These are phyloP conservation scores for Chlorencoelia australis DNA, from an alignment of 2,329 filamentous ascomycete genomes.

Conservation along the genomic window DNA sequence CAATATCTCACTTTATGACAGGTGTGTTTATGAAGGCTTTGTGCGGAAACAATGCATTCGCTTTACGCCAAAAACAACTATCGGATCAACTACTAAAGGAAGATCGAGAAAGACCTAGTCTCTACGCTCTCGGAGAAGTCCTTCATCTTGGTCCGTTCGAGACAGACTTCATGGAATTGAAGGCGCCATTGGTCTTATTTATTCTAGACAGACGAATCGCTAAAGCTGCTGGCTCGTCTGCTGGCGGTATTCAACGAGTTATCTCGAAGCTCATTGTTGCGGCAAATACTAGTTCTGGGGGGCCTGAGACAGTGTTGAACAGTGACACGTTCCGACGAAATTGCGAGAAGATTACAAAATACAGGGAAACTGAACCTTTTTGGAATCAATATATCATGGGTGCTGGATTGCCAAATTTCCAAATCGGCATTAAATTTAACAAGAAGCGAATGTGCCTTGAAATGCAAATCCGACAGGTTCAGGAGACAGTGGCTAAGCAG, in stretches of 20 bases:
- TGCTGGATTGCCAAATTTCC: slow-evolving; percentile 80
- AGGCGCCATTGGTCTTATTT: slow-evolving; percentile 83
- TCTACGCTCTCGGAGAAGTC: slow-evolving; percentile 68
- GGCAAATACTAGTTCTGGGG: slow-evolving; percentile 64
- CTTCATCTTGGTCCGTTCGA: slow-evolving; percentile 78
- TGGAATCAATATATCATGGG: slow-evolving; percentile 90
- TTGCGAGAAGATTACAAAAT: slow-evolving; percentile 82
- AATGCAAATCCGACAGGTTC: slow-evolving; percentile 72
- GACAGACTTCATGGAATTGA: slow-evolving; percentile 80
- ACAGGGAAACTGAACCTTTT: slow-evolving; percentile 70
- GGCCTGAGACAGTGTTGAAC: slow-evolving; percentile 58
- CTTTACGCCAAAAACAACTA: slow-evolving; percentile 78
- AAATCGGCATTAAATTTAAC: slow-evolving; percentile 84
- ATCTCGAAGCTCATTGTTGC: slow-evolving; percentile 79
- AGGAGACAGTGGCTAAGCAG: slow-evolving; percentile 39
- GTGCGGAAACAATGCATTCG: slow-evolving; percentile 90
- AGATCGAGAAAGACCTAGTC: slow-evolving; percentile 72
- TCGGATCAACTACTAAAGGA: slow-evolving; percentile 73
- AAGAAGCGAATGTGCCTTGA: slow-evolving; percentile 96
- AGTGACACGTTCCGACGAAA: slow-evolving; percentile 69
- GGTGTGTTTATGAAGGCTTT: slow-evolving; percentile 85
- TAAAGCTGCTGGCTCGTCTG: slow-evolving; percentile 75
- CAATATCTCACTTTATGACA: slow-evolving; percentile 89
- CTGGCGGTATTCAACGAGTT: slow-evolving; percentile 72
- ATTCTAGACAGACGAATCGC: slow-evolving; percentile 86